These are phyloP conservation scores for Xylariales sp. DNA, from an alignment of 2,329 filamentous ascomycete genomes.

Conservation along the genomic window DNA sequence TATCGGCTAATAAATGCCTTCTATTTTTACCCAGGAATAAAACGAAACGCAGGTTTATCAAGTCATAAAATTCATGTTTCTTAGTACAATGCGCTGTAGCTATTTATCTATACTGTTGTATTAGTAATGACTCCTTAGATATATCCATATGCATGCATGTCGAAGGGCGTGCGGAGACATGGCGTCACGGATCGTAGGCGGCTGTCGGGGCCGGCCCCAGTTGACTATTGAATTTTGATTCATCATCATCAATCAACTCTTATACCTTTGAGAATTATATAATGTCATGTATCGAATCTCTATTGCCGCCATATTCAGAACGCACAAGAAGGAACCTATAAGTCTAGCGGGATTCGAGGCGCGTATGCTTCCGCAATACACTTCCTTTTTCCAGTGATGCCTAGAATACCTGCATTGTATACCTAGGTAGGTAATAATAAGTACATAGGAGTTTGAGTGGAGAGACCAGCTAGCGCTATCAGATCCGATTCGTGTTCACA, in stretches of 20 bases:
- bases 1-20: neutral
- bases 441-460: slow-evolving; percentile 3
- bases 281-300: neutral
- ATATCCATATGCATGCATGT: neutral
- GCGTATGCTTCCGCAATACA: too few relatives aligned
- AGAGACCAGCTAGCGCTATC: neutral
- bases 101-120: neutral
- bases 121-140: too few relatives aligned
- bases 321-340: too few relatives aligned
- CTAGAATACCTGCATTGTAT: too few relatives aligned
- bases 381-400: too few relatives aligned
- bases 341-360: too few relatives aligned
- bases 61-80: neutral
- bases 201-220: neutral
- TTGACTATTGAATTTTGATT: neutral
- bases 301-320: neutral
- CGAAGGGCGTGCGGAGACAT: slow-evolving; percentile 22
- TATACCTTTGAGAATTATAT: neutral
- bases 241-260: neutral
- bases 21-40: neutral
- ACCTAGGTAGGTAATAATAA: too few relatives aligned
- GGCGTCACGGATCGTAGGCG: neutral
- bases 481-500: neutral
- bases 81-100: neutral
- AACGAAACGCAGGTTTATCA: too few relatives aligned